Conservation (phyloP, 495 filamentous ascomycete genomes). For the Penicillium salamii region DNA sequence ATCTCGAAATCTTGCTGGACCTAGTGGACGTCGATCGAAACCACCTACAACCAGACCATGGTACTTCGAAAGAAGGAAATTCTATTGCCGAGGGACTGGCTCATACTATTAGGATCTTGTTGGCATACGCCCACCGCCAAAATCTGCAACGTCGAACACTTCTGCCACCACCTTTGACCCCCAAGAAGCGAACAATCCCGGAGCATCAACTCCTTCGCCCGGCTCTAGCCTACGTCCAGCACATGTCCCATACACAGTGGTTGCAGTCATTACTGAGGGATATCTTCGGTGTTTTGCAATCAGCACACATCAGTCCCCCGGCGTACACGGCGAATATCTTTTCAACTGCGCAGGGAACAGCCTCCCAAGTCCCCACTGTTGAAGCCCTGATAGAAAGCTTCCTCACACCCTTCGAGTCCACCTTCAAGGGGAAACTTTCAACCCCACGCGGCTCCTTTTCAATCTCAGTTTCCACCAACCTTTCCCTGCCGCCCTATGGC, state of each 20-base stretch:
- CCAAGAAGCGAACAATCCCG: slow-evolving; percentile 42
- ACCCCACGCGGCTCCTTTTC: slow-evolving; percentile 36
- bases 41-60: slow-evolving; percentile 3
- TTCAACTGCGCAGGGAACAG: slow-evolving; percentile 17
- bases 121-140: slow-evolving; percentile 69
- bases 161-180: slow-evolving; percentile 56
- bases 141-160: slow-evolving; percentile 62
- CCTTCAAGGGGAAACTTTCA: slow-evolving; percentile 36
- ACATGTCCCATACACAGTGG: slow-evolving; percentile 47
- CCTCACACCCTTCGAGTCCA: slow-evolving; percentile 41
- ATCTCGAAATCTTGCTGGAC: slow-evolving; percentile 60
- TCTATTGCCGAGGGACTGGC: slow-evolving; percentile 54
- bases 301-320: slow-evolving; percentile 38
- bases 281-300: slow-evolving; percentile 34
- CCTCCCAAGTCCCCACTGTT: slow-evolving; percentile 15
- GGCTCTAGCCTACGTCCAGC: slow-evolving; percentile 60
- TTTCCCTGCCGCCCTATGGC: slow-evolving; percentile 40
- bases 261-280: slow-evolving; percentile 36
- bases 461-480: slow-evolving; percentile 44
- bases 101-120: slow-evolving; percentile 62
- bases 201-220: slow-evolving; percentile 64
- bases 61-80: slow-evolving; percentile 20
- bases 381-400: slow-evolving; percentile 42
- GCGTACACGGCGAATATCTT: slow-evolving; percentile 30
- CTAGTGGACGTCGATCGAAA: slow-evolving; percentile 57